phyloP scores from a whole-genome alignment of 495 filamentous ascomycete species.

The Neurospora africana region DNA sequence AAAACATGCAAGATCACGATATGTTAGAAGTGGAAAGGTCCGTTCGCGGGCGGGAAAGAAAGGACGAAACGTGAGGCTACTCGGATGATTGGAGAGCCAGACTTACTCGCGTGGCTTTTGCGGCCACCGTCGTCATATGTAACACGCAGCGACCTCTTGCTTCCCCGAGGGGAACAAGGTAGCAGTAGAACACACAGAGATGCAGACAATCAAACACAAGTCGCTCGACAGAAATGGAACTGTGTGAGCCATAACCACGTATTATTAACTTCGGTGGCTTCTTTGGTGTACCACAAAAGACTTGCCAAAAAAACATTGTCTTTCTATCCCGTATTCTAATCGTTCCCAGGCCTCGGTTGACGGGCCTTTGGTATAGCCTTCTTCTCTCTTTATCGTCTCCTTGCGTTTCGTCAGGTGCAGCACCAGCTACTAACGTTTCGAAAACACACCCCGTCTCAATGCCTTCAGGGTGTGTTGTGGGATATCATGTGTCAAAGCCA shows the following conservation, averaged over 20 bases:
- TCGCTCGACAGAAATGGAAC: background rate
- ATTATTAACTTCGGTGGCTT: background rate
- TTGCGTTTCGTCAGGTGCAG: background rate
- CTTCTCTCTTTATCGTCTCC: slow-evolving; percentile 5
- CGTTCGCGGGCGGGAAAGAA: background rate
- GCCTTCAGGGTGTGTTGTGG: slow-evolving; percentile 10
- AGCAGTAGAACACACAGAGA: background rate
- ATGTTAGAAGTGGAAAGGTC: background rate
- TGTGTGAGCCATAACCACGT: background rate
- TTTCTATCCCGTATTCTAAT: slow-evolving; percentile 1
- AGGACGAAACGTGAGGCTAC: background rate
- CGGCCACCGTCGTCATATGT: background rate
- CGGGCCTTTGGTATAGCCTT: slow-evolving; percentile 11
- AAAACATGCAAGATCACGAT: background rate
- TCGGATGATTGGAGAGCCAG: background rate
- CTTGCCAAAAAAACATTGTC: background rate
- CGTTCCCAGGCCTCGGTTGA: slow-evolving; percentile 24
- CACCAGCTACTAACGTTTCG: background rate
- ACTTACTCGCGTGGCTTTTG: background rate
- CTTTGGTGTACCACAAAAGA: background rate
- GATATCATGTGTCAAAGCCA: slow-evolving; percentile 41
- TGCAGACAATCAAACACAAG: background rate
- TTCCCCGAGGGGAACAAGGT: background rate
- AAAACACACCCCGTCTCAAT: background rate
- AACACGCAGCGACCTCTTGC: background rate